Evolutionary conservation across 2,329 filamentous ascomycete species (phyloP).

Genomic region (Botrytis byssoidea): DNA sequence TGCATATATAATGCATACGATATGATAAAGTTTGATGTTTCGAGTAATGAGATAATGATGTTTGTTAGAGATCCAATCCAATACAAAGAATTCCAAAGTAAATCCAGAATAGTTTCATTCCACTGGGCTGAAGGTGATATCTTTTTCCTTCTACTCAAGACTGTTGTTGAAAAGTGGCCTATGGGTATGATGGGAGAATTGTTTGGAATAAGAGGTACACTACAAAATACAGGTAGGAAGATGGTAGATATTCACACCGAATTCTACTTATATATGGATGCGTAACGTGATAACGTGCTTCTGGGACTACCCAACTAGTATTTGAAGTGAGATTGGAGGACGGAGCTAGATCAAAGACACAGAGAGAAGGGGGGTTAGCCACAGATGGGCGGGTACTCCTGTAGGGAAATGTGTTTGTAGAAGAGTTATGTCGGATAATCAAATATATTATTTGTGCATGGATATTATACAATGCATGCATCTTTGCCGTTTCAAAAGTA

Average conservation of each 20-base stretch:
- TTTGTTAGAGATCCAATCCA: background rate
- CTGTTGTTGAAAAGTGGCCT: background rate
- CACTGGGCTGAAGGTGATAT: background rate
- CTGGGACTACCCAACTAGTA: no score
- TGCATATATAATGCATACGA: background rate
- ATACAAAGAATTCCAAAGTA: background rate
- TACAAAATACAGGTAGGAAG: background rate
- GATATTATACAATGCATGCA: background rate
- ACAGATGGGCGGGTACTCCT: background rate
- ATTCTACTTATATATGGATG: background rate
- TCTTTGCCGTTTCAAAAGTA: fast-evolving
- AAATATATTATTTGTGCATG: background rate
- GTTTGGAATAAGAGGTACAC: background rate
- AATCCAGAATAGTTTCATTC: background rate
- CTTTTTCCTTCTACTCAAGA: background rate
- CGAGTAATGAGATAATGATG: background rate
- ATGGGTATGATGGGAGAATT: background rate
- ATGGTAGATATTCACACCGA: background rate
- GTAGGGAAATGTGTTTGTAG: no score
- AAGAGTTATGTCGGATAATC: background rate
- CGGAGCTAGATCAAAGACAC: background rate
- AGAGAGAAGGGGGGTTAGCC: background rate
- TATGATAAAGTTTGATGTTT: background rate
- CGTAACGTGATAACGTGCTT: no score
- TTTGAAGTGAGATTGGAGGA: no score